These are phyloP conservation scores for Angophora floribunda DNA, from an alignment of 345 rosid species.

Conservation along the genomic window DNA sequence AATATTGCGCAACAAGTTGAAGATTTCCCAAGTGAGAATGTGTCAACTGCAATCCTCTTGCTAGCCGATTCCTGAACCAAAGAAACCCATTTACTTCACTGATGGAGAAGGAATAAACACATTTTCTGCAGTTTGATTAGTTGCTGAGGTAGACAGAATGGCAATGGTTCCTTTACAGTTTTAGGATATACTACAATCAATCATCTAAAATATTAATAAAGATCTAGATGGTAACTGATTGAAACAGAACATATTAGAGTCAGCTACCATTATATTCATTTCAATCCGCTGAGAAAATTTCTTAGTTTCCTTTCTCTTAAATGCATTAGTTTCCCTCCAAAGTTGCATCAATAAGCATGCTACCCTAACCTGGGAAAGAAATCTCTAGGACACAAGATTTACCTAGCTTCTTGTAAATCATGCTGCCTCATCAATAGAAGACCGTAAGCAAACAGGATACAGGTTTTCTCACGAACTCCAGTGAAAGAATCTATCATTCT, in stretches of 20 bases:
- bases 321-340: not conserved
- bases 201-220: not conserved
- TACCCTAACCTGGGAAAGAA: not conserved
- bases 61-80: constrained; percentile 70
- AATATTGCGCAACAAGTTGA: constrained; percentile 90
- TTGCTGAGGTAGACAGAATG: not conserved
- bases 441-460: constrained; percentile 89
- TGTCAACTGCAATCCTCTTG: constrained; percentile 92
- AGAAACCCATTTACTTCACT: not conserved
- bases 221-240: not conserved
- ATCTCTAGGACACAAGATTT: not conserved
- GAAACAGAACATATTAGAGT: not conserved
- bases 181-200: not conserved
- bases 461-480: constrained; percentile 89
- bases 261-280: not conserved
- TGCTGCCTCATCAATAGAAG: constrained; percentile 93
- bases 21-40: constrained; percentile 90
- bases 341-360: not conserved
- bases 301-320: not conserved
- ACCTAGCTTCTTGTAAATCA: constrained; percentile 91
- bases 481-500: constrained; percentile 70
- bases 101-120: not conserved
- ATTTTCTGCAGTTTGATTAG: not conserved
- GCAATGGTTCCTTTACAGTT: not conserved
- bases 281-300: not conserved